These are phyloP conservation scores for Termitomyces sp. DNA, from an alignment of 768 basidiomycete genomes.

Conservation along the genomic window DNA sequence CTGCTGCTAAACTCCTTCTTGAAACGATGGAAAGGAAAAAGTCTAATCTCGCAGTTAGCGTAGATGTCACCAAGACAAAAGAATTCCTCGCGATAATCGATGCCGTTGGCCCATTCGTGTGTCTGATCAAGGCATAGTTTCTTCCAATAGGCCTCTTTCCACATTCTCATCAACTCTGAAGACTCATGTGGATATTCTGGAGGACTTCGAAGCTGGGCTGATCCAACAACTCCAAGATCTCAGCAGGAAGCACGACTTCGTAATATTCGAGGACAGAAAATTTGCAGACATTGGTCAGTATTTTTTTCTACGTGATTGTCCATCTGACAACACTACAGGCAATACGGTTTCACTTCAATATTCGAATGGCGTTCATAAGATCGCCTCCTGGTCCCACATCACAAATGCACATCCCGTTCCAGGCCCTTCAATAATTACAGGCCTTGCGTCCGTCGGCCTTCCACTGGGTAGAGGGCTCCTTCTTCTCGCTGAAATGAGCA, in stretches of 20 bases:
- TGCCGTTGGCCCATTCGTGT: slow-evolving; percentile 82
- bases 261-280: slow-evolving; percentile 98
- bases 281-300: slow-evolving; percentile 93
- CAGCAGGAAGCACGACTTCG: slow-evolving; percentile 78
- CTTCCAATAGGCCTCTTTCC: slow-evolving; percentile 12
- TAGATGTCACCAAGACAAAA: slow-evolving; percentile 79
- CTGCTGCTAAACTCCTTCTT: slow-evolving; percentile 74
- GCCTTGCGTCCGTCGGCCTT: slow-evolving; percentile 80
- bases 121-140: slow-evolving; percentile 82
- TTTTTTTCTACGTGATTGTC: neutral
- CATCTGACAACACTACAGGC: slow-evolving; percentile 43
- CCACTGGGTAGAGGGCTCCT: slow-evolving; percentile 84
- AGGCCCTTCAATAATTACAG: slow-evolving; percentile 91
- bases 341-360: slow-evolving; percentile 97
- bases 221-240: slow-evolving; percentile 66
- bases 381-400: slow-evolving; percentile 93
- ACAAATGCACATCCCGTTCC: slow-evolving; percentile 97
- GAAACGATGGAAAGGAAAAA: slow-evolving; percentile 81
- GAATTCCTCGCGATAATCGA: slow-evolving; percentile 86
- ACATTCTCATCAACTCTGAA: slow-evolving; percentile 31
- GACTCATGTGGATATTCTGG: slow-evolving; percentile 96
- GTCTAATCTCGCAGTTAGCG: slow-evolving; percentile 91
- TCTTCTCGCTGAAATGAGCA: slow-evolving; percentile 95
- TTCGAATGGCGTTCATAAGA: slow-evolving; percentile 86
- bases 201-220: slow-evolving; percentile 77